Evolutionary conservation across 371 early-diverging fungal genomes (phyloP), one percentile per base, ranked within the genome.

Genomic region (Haplosporangium sp.): DNA sequence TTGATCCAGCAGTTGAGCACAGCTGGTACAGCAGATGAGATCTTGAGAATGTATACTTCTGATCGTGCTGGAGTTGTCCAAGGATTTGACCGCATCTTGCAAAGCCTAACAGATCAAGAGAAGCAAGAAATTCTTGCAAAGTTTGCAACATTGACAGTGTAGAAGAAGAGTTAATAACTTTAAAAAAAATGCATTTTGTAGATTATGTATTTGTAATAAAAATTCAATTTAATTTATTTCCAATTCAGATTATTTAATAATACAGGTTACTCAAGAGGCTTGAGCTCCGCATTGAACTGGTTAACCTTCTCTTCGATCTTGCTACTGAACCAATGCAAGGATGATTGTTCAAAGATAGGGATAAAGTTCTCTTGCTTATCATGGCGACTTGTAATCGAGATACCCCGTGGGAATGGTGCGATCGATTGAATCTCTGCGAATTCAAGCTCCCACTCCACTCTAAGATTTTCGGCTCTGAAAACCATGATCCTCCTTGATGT

Each of bases 401-500:
- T 75, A 13, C 82, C 82, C 2, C 76, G 64, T 13, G 82, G 82
- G 72, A 72, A 81, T 3, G 82, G 82, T 9, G 82, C 76, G 61
- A 81, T 75, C 34, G 74, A 59, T 60, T 65, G 72, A 63, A 75
- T 81, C 66, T 81, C 72, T 3, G 72, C 60, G 57, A 81, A 81
- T 63, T 75, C 76, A 19, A 81, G 63, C 37, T 87, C 91, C 94
- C 94, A 95, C 67, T 94, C 95, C 2, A 92, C 89, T 20, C 86
- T 84, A 0, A 92, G 76, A 61, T 84, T 84, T 63, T 89, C 65
- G n/a, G 88, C 93, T 47, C 89, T 84, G 52, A 93, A 86, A 11
- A 94, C 82, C 85, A 93, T 88, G 39, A 95, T 82, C 19, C 92
- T 87, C 58, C 86, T 86, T 58, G 89, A 89, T 0, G 95, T 94